Evolutionary conservation across 1,284 basidiomycete species (phyloP), one percentile per base, ranked within the genome.

Genomic region (Trichosporon asahii): DNA sequence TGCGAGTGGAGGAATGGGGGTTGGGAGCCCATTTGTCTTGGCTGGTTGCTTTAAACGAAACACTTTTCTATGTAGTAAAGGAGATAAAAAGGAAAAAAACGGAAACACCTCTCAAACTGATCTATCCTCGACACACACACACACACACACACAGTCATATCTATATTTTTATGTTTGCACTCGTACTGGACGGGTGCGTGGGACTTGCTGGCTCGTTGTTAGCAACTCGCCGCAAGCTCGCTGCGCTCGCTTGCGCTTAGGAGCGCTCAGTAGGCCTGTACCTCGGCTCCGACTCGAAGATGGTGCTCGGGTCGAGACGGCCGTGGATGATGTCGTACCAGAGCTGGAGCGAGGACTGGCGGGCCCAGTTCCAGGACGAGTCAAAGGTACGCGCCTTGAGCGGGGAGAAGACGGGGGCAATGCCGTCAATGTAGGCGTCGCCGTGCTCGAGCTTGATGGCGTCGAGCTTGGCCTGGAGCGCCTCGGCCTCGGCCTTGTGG

Each of bases 311-410:
- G 74, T 82, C 81, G n/a, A 82, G 74, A 44, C 77, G 75, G 64
- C 96, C 96, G 77, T 95, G 95, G 80, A 98, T 93, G 83, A 98
- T 96, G 81, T 98, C 95, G 85, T 95, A 98, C 86, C 91, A 98
- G 91, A 98, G 94, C 72, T 93, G 86, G 53, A 98, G 87, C 29
- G 95, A 93, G 74, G 96, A 94, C 85, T 98, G 95, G 75, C 96
- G 90, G 66, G 93, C 95, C 97, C 96, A 99, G 84, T 99, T 99
- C 96, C 96, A 99, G 12, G 91, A 94, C 11, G 95, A 98, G 82
- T 98, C 95, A 86, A 99, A 99, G 80, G 92, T 93, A 66, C 97
- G 92, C 21, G 95, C 96, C 85, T 99, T 99, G 81, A 96, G 87
- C 2, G 93, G 90, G 78, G 95, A 93, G 85, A 99, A 99, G 70